A percentile compares a stretch with the other conserved stretches of the same genome.
phyloP scores from a whole-genome alignment of 1,284 basidiomycete genomes.

The Puccinia triticina region DNA sequence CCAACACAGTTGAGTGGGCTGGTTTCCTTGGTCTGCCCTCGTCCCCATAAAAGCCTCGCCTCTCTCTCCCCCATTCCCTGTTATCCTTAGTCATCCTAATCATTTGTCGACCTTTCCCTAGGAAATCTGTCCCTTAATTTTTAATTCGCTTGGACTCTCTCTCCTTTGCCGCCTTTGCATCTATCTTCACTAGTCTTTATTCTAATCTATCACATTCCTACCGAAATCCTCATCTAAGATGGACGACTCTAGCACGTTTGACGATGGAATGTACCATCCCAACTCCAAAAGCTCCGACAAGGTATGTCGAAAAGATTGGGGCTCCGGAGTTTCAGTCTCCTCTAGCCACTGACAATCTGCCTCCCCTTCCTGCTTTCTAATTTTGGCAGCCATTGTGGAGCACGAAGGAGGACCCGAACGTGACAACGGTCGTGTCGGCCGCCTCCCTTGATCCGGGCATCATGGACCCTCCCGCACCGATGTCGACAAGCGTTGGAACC shows the following conservation, averaged over 20 bases:
- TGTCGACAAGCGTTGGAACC: neutral
- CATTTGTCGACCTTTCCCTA: neutral
- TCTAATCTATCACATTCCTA: neutral
- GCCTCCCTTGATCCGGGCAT: neutral
- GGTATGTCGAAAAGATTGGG: neutral
- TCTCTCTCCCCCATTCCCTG: neutral
- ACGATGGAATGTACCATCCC: slow-evolving; percentile 1
- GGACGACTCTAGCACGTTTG: slow-evolving; percentile 13
- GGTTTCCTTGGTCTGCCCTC: neutral
- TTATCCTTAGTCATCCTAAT: neutral
- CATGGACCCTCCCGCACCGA: neutral
- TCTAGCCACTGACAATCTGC: neutral
- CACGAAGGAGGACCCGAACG: neutral
- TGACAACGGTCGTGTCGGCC: neutral
- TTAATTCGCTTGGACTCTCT: neutral
- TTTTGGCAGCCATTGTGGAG: neutral
- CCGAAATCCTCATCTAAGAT: neutral
- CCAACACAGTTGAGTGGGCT: neutral
- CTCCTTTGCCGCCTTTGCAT: neutral
- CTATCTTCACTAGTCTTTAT: neutral
- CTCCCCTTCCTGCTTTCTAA: too few relatives aligned
- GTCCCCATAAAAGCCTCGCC: neutral
- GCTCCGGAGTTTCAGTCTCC: neutral
- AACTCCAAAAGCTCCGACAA: neutral
- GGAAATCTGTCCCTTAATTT: neutral